Base-by-base conservation (phyloP, 345 rosid species). In the sweet orange (Citrus sinensis) region DNA sequence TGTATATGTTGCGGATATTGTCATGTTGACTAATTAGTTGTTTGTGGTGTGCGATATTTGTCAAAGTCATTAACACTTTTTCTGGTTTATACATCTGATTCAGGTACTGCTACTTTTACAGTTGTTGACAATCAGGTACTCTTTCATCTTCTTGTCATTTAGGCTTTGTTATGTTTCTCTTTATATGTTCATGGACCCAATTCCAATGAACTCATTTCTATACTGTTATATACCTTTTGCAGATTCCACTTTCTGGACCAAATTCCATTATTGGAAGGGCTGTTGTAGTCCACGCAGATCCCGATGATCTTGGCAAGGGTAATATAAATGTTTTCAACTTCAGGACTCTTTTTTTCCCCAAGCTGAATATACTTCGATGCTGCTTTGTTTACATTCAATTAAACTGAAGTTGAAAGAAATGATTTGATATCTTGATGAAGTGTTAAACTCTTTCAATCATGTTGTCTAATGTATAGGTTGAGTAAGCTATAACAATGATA, bases 241-340 rank as follows among this genome's bases (percentile, higher is more conserved):
- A 94, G 88, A 94, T 96, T 81, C 98, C 98, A 81, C 98, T 96
- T 32, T 51, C 81, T 29, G 98, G 98, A 75, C 87, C 94, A 59
- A 59, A 87, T 79, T 90, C 98, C 40, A 91, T 96, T 79, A 70
- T 94, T 17, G 99, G 99, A 80, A 91, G 99, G 85, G 94, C 98
- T 0, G 97, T 93, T 24, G 99, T 93, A 67, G 97, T 92, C 67
- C 99, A 96, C 68, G 91, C 88, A 49, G 97, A 90, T 86, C 91
- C 92, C 24, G 97, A 96, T 85, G 99, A 95, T 89, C 96, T 93
- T 81, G 99, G 99, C 30, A 90, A 80, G 70, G 70, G 70, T 66
- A 66, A 66, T 37, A 37, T 65, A 65, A 65, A 19, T 32, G 7
- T 9, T 35, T 20, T 40, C 19, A 7, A 32, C 5, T 19, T 16